A percentile compares a stretch with the other conserved stretches of the same genome.
phyloP scores from a whole-genome alignment of 2,329 filamentous ascomycete genomes.

The Capronia epimyces region DNA sequence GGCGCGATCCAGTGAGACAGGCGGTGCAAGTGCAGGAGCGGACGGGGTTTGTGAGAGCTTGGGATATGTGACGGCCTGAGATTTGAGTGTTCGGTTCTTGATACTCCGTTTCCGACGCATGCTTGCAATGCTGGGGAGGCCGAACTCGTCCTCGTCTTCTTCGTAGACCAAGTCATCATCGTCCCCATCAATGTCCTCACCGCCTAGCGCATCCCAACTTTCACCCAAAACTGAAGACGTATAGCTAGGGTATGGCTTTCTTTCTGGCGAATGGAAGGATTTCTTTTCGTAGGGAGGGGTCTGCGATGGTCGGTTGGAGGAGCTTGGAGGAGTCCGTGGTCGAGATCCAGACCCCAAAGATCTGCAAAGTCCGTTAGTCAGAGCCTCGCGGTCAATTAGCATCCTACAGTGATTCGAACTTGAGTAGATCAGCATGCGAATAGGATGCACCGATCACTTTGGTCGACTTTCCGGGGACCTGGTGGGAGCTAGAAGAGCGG shows the following conservation, averaged over 20 bases:
- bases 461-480: slow-evolving; percentile 53
- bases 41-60: slow-evolving; percentile 20
- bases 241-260: slow-evolving; percentile 19
- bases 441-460: slow-evolving; percentile 91
- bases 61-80: slow-evolving; percentile 15
- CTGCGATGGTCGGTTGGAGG: slow-evolving; percentile 20
- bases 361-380: slow-evolving; percentile 2
- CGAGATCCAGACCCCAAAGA: slow-evolving; percentile 27
- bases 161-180: slow-evolving; percentile 68
- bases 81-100: slow-evolving; percentile 32
- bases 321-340: slow-evolving; percentile 32
- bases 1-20: slow-evolving; percentile 33
- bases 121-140: slow-evolving; percentile 82
- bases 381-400: not conserved
- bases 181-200: slow-evolving; percentile 61
- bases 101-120: slow-evolving; percentile 68
- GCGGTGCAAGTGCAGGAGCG: slow-evolving; percentile 17
- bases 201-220: slow-evolving; percentile 66
- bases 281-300: slow-evolving; percentile 17
- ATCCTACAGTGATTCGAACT: slow-evolving; percentile 70
- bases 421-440: slow-evolving; percentile 91
- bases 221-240: slow-evolving; percentile 68
- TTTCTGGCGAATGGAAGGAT: slow-evolving; percentile 25
- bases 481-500: slow-evolving; percentile 51
- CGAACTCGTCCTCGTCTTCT: slow-evolving; percentile 91